Conservation (phyloP, 2,329 filamentous ascomycete species). For the Helicocarpus griseus region DNA sequence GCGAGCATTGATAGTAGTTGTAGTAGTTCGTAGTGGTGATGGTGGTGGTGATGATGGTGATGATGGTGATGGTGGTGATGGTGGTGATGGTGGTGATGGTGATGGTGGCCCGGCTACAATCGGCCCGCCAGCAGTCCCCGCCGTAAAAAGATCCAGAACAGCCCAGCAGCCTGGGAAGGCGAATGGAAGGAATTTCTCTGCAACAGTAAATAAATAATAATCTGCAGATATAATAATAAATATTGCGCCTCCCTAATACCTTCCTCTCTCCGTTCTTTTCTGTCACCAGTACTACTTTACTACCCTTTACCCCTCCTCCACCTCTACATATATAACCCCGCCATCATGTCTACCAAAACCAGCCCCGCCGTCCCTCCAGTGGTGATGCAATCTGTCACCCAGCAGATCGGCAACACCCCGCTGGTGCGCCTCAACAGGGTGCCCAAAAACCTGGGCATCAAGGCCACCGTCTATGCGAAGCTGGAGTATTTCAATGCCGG, state of each 20-base stretch:
- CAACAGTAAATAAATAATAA: no score
- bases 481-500: conserved; percentile 90
- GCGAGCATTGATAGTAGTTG: no score
- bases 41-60: no score
- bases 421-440: conserved; percentile 89
- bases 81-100: no score
- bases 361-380: conserved; percentile 43
- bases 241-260: neutral
- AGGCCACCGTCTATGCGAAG: conserved; percentile 83
- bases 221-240: neutral
- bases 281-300: neutral
- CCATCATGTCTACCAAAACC: conserved; percentile 5
- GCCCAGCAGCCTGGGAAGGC: neutral
- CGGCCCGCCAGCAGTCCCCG: no score
- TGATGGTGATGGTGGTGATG: no score
- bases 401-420: conserved; percentile 94
- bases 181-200: no score
- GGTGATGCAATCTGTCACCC: conserved; percentile 58
- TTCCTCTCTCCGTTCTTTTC: neutral
- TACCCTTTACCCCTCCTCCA: neutral
- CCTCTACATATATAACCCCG: neutral
- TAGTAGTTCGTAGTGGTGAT: no score
- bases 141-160: neutral
- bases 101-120: no score
- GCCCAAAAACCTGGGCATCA: conserved; percentile 79